phyloP scores from a whole-genome alignment of 306 rosid species.

The Quercus parvula region DNA sequence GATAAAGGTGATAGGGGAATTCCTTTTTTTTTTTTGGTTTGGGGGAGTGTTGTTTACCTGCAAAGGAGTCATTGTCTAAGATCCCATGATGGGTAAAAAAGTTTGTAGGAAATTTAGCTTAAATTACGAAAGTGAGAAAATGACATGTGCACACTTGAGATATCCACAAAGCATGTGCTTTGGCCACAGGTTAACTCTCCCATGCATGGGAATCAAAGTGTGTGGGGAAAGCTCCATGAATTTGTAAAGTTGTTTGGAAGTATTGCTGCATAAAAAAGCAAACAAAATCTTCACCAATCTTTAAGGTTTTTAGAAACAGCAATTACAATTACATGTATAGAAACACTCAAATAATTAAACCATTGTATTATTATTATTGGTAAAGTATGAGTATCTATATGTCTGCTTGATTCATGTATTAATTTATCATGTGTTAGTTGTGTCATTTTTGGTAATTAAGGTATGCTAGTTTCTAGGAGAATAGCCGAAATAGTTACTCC shows the following conservation, averaged over 20 bases:
- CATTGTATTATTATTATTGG: too few relatives aligned
- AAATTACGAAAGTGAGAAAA: neutral
- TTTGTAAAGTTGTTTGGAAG: slow-evolving; percentile 70
- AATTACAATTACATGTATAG: neutral
- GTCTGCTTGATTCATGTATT: too few relatives aligned
- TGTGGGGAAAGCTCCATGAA: slow-evolving; percentile 81
- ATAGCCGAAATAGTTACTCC: too few relatives aligned
- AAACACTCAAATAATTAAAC: too few relatives aligned
- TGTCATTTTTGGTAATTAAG: too few relatives aligned
- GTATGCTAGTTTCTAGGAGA: too few relatives aligned
- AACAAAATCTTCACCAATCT: neutral
- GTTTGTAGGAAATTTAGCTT: neutral
- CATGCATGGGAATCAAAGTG: slow-evolving; percentile 79
- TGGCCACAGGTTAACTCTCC: slow-evolving; percentile 89
- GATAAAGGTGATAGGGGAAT: neutral
- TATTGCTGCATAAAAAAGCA: slow-evolving; percentile 53
- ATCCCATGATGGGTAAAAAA: neutral
- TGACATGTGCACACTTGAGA: slow-evolving; percentile 53
- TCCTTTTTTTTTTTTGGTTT: too few relatives aligned
- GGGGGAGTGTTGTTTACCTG: too few relatives aligned
- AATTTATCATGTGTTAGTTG: too few relatives aligned
- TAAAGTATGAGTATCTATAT: too few relatives aligned
- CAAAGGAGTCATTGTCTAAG: neutral
- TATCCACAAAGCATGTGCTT: slow-evolving; percentile 83
- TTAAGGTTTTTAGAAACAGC: neutral